Base-by-base conservation (phyloP, 225 moss, liverwort and hornwort species). In the Marchantia paleacea region DNA sequence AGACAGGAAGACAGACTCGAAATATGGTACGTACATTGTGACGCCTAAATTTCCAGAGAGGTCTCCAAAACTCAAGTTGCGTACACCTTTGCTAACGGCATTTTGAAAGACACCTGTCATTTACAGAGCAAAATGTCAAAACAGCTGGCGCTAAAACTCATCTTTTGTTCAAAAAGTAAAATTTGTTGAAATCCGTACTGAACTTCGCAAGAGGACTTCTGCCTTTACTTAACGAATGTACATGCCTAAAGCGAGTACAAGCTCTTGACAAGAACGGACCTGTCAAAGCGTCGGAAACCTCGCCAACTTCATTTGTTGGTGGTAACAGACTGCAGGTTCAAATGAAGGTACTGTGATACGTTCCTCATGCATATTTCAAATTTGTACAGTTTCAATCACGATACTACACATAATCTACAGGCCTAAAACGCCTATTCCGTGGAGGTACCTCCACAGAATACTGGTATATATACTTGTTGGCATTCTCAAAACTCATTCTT, bases 51-150 rank as follows among this genome's bases (percentile, higher is more conserved):
- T 92, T 65, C 90, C 93, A 16, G 97, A 97, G 22, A 97, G 86
- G 81, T 97, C 97, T 85, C 95, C 95, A 79, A 97, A 97, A 86
- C 93, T 97, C 72, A 97, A 89, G 73, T 97, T 97, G 69, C 97
- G 92, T 55, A 97, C 93, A 74, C 97, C 97, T 82, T 92, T 97
- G 81, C 95, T 95, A 61, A 95, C 89, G 48, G 97, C 92, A 19
- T 91, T 90, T 82, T 97, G 95, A 78, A 97, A 97, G 49, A 97
- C 93, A 82, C 92, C 97, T 97, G 89, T 25, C 80, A 72, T 75
- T 16, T 16, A 50, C 73, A 52, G 12, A 11, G 10, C 31, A 63
- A 72, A 10, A 72, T 50, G 7, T 49, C 8, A 22, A 39, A 2
- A 39, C 3, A 39, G 39, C 39, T 39, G 39, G 39, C 39, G 39